These are phyloP conservation scores for Irpex lacteus DNA, from an alignment of 1,284 basidiomycete species.

Conservation along the genomic window DNA sequence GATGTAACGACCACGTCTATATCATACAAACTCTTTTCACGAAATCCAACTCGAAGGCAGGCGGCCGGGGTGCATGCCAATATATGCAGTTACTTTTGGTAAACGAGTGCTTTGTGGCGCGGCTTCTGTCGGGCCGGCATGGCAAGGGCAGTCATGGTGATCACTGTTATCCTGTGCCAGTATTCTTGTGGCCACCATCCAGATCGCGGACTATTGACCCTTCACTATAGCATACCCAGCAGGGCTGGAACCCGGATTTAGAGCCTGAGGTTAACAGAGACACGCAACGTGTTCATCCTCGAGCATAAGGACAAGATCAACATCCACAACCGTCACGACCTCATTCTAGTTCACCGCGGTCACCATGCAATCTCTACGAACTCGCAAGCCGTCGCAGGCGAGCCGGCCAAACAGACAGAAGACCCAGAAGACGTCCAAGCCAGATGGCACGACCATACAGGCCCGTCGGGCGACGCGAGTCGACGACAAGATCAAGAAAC, in stretches of 20 bases:
- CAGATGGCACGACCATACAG: conserved; percentile 8
- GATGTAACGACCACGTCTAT: neutral
- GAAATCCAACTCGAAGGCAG: neutral
- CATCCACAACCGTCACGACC: neutral
- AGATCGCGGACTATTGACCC: neutral
- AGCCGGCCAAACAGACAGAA: conserved; percentile 23
- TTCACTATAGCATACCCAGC: neutral
- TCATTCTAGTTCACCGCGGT: neutral
- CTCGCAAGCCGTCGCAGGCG: conserved; percentile 50
- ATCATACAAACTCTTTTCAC: neutral
- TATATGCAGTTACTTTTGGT: neutral
- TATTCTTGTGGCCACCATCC: neutral
- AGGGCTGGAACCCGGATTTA: neutral
- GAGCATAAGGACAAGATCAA: neutral
- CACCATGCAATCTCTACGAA: conserved; percentile 65
- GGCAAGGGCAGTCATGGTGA: neutral
- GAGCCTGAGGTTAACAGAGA: neutral
- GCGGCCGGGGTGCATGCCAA: too few species aligned
- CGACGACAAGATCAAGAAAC: conserved; percentile 92
- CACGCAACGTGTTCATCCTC: neutral
- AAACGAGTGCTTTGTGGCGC: neutral
- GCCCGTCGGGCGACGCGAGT: conserved; percentile 67
- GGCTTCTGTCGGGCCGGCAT: neutral
- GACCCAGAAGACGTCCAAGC: conserved; percentile 13
- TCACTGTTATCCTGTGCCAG: neutral